Evolutionary conservation across 345 rosid species (phyloP).

Genomic region (Jatropha curcas): DNA sequence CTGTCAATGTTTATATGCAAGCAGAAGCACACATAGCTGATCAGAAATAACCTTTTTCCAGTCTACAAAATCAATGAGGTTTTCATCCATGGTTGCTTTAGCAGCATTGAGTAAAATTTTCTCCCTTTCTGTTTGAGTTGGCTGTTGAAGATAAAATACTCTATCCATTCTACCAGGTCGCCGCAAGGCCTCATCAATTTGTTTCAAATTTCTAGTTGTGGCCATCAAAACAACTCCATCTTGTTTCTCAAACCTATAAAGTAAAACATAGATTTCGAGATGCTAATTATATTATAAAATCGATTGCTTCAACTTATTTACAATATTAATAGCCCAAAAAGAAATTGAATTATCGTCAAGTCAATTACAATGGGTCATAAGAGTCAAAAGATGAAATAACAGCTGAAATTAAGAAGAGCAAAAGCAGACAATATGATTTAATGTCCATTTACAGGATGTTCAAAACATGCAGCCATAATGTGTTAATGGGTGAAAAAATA

Average conservation of each 20-base stretch:
- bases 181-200: constrained; percentile 86
- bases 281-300: neutral
- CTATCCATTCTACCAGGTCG: constrained; percentile 99
- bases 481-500: neutral
- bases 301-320: neutral
- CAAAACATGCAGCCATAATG: neutral
- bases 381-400: constrained; percentile 3
- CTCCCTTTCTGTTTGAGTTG: constrained; percentile 90
- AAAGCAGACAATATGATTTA: neutral
- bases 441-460: neutral
- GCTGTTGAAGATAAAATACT: constrained; percentile 85
- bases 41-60: constrained; percentile 72
- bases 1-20: constrained; percentile 1
- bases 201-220: constrained; percentile 83
- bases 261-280: constrained; percentile 14
- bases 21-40: neutral
- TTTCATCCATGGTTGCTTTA: constrained; percentile 82
- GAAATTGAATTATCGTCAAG: neutral
- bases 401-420: neutral
- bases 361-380: neutral
- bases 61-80: constrained; percentile 72
- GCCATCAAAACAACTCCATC: constrained; percentile 99
- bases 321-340: neutral
- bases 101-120: constrained; percentile 71
- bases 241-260: constrained; percentile 88